Evolutionary conservation across 352 stramenopile species (phyloP).

Genomic region (Peronospora destructor): DNA sequence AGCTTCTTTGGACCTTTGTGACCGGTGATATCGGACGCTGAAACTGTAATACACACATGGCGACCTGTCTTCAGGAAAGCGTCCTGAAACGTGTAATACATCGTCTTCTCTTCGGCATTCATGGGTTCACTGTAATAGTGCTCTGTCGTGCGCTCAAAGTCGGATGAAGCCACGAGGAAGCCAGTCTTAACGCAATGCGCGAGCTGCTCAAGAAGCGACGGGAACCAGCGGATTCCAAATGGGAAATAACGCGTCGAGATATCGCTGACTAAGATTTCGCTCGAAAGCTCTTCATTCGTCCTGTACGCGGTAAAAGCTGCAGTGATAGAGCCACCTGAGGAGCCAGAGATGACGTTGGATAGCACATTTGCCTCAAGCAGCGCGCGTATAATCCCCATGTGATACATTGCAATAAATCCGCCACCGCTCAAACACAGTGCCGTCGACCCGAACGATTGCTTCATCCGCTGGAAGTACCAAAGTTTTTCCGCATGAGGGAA

Average conservation of each 20-base stretch:
- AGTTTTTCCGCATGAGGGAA: slow-evolving; percentile 43
- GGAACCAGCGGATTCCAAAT: slow-evolving; percentile 69
- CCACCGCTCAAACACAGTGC: slow-evolving; percentile 89
- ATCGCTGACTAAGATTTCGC: slow-evolving; percentile 41
- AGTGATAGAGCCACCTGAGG: slow-evolving; percentile 87
- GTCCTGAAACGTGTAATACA: slow-evolving; percentile 91
- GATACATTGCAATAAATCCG: slow-evolving; percentile 91
- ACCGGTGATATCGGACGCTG: slow-evolving; percentile 82
- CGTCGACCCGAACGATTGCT: slow-evolving; percentile 84
- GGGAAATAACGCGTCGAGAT: slow-evolving; percentile 54
- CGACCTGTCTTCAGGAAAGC: slow-evolving; percentile 89
- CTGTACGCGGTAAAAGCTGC: slow-evolving; percentile 83
- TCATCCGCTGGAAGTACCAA: slow-evolving; percentile 48
- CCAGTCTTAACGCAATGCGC: slow-evolving; percentile 83
- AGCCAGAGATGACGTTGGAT: slow-evolving; percentile 90
- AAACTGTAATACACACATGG: slow-evolving; percentile 92
- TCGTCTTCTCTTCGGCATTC: slow-evolving; percentile 33
- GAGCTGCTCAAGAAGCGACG: slow-evolving; percentile 77
- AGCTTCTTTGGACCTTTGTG: slow-evolving; percentile 77
- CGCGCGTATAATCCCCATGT: slow-evolving; percentile 88
- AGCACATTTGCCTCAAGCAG: slow-evolving; percentile 82
- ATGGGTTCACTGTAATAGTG: slow-evolving; percentile 87
- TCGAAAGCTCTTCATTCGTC: slow-evolving; percentile 72
- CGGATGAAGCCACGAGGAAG: slow-evolving; percentile 82
- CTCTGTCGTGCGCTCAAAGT: slow-evolving; percentile 80